Percentiles rank a stretch among this genome's conserved stretches.
phyloP scores from a whole-genome alignment of 2,329 filamentous ascomycete genomes.

The Penicillium hordei region DNA sequence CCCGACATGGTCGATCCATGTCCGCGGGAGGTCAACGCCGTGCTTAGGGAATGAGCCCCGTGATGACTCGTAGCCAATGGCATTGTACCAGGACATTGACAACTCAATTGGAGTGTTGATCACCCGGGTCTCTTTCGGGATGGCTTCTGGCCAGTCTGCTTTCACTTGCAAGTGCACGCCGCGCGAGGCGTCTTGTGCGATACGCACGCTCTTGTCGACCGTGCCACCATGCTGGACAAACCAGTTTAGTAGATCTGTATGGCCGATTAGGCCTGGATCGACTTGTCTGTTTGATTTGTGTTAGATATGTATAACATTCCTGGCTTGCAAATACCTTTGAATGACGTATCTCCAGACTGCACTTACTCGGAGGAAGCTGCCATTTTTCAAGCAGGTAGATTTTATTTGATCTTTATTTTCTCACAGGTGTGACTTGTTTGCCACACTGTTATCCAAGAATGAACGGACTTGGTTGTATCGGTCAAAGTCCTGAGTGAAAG shows the following conservation, averaged over 20 bases:
- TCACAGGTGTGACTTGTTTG: not conserved
- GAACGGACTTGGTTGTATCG: constrained; percentile 15
- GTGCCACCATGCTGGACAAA: constrained; percentile 33
- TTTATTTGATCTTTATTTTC: not conserved
- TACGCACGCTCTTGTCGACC: constrained; percentile 34
- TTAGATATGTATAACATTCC: constrained; percentile 10
- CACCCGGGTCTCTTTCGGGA: constrained; percentile 34
- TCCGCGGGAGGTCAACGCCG: constrained; percentile 47
- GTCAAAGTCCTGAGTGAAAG: constrained; percentile 14
- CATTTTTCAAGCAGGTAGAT: not conserved
- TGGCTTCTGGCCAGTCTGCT: constrained; percentile 23
- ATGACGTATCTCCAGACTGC: constrained; percentile 4
- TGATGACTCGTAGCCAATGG: constrained; percentile 26
- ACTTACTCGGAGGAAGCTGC: constrained; percentile 6
- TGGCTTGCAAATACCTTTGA: not conserved
- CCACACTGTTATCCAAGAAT: not conserved
- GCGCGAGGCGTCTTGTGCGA: constrained; percentile 34
- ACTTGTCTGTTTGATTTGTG: constrained; percentile 9
- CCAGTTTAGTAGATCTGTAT: constrained; percentile 36
- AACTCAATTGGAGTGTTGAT: constrained; percentile 37
- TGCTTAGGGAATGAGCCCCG: constrained; percentile 30
- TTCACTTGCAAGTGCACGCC: constrained; percentile 41
- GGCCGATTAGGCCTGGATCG: constrained; percentile 24
- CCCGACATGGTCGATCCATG: constrained; percentile 53
- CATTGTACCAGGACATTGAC: constrained; percentile 42